These are phyloP conservation scores for Erodium maritimum DNA, from an alignment of 345 rosid genomes.

Conservation along the genomic window DNA sequence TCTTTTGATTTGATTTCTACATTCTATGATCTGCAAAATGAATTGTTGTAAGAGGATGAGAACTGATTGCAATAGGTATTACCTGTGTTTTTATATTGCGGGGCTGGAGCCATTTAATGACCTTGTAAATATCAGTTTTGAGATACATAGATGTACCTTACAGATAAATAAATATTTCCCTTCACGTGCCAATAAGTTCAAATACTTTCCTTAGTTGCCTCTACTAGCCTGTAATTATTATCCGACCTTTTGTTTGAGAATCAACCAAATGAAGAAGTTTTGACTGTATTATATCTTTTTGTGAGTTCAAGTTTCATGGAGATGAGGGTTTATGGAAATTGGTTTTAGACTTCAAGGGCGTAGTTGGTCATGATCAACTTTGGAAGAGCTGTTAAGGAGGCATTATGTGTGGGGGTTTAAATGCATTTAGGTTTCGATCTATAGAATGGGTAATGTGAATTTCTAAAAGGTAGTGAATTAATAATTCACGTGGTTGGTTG, in stretches of 20 bases:
- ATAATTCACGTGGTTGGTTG: background rate
- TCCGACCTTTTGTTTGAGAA: background rate
- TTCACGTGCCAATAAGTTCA: background rate
- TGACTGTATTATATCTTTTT: no score
- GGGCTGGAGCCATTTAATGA: background rate
- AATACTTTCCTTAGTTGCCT: background rate
- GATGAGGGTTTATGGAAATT: background rate
- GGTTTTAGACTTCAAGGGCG: background rate
- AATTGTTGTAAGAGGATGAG: background rate
- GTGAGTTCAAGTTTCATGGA: background rate
- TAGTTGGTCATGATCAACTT: background rate
- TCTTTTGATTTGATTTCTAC: background rate
- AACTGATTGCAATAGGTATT: background rate
- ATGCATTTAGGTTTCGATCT: background rate
- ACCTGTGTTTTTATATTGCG: background rate
- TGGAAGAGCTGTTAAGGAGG: background rate
- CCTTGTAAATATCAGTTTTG: background rate
- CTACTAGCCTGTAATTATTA: background rate
- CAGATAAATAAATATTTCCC: background rate
- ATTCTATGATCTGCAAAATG: background rate
- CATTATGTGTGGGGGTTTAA: background rate
- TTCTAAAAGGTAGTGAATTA: background rate
- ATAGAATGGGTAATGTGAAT: background rate
- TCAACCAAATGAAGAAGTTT: no score
- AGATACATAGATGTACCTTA: background rate